Evolutionary conservation across 768 basidiomycete species (phyloP), one percentile per base, ranked within the genome.

Genomic region (Coprinopsis strossmayeri): DNA sequence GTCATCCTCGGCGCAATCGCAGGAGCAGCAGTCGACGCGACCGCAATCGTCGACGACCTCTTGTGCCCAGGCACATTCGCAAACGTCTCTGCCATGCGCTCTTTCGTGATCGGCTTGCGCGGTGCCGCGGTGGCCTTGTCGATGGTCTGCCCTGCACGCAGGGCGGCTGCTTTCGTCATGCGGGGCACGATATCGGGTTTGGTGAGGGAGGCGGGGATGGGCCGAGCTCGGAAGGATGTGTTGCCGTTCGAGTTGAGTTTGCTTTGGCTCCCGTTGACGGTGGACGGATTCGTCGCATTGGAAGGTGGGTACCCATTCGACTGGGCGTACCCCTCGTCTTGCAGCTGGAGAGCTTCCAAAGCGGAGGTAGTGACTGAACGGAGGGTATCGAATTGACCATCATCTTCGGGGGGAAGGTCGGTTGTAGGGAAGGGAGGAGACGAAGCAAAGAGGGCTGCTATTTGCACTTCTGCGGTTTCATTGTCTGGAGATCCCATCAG

Each of bases 41-140:
- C 90, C 0, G 68, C 49, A 44, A 92, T 87, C 5, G 75, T 77
- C 54, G 72, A 78, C 0, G 72, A 41, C 34, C 89, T 83, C 59
- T 89, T 90, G 63, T 92, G 90, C 0, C 89, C 89, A 0, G 89
- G 90, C 2, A 91, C 81, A 52, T 87, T 82, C 20, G 76, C 74
- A 61, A 91, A 92, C 12, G 81, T 84, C 64, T 77, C 68, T 13
- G 71, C 72, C 1, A 74, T 71, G 20, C 74, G 72, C 55, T 84
- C 87, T 57, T 84, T 83, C 5, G 80, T 74, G 20, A 75, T 68
- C 0, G 81, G 75, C 23, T 64, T 66, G 24, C 83, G 77, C 15
- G 79, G 77, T 1, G 55, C 63, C 10, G 63, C 68, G 23, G 63
- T 56, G 1, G 69, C 64, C 48, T 70, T 73, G 23, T 79, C 78